phyloP scores from a whole-genome alignment of 2,329 filamentous ascomycete species.

The Tolypocladium paradoxum region DNA sequence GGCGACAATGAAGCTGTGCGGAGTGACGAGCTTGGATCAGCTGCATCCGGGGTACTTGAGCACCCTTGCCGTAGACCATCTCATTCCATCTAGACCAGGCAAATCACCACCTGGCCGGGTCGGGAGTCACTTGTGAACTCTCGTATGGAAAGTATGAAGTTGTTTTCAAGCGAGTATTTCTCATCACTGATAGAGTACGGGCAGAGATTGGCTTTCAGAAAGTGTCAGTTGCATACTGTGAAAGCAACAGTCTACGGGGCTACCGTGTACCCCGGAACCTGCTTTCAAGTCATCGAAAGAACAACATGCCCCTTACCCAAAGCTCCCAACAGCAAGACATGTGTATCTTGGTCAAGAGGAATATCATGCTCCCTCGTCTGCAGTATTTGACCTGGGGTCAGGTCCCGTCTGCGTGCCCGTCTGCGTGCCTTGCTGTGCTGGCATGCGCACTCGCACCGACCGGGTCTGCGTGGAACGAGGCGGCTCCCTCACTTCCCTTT shows the following conservation, averaged over 20 bases:
- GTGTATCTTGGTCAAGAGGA: not conserved
- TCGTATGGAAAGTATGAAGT: not conserved
- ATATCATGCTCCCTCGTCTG: not conserved
- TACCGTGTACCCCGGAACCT: not conserved
- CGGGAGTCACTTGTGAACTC: not conserved
- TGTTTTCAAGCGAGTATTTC: not conserved
- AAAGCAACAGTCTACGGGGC: not conserved
- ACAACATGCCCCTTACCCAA: not conserved
- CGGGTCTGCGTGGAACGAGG: not conserved
- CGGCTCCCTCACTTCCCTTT: not conserved
- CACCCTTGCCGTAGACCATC: slow-evolving; percentile 35
- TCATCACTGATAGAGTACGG: too few species aligned
- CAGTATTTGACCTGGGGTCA: not conserved
- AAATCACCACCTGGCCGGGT: not conserved
- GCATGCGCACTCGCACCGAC: not conserved
- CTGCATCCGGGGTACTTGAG: slow-evolving; percentile 52
- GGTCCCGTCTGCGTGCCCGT: slow-evolving; percentile 1
- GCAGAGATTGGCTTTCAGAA: not conserved
- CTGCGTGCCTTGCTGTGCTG: not conserved
- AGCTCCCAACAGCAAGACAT: not conserved
- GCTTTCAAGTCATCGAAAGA: not conserved
- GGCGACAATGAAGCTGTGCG: slow-evolving; percentile 56
- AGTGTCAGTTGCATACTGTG: too few species aligned
- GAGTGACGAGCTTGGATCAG: slow-evolving; percentile 49
- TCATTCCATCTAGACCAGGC: slow-evolving; percentile 21